Evolutionary conservation across 257 asterid genomes (phyloP).

Genomic region (Gentiana dahurica): DNA sequence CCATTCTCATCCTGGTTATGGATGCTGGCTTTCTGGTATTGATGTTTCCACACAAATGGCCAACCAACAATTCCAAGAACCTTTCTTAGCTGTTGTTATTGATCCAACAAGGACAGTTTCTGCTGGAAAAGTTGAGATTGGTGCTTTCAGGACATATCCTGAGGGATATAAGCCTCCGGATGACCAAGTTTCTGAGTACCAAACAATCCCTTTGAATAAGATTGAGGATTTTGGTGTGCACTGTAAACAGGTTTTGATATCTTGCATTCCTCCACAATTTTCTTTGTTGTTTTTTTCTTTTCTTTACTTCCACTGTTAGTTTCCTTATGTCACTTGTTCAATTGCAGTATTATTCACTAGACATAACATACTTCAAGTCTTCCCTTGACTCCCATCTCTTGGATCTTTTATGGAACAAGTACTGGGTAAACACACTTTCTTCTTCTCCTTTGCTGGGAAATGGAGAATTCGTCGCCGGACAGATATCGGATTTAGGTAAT

Average conservation of each 20-base stretch:
- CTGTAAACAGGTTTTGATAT: conserved; percentile 73
- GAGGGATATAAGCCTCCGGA: conserved; percentile 95
- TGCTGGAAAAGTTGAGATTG: conserved; percentile 97
- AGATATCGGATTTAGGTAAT: conserved; percentile 89
- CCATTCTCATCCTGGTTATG: conserved; percentile 99
- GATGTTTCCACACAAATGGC: conserved; percentile 97
- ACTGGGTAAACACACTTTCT: conserved; percentile 98
- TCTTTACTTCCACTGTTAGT: not conserved
- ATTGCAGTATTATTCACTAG: conserved; percentile 82
- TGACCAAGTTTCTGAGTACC: conserved; percentile 92
- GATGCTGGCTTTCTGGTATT: conserved; percentile 99
- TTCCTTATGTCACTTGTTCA: not conserved
- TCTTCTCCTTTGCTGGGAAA: conserved; percentile 97
- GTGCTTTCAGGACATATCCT: conserved; percentile 95
- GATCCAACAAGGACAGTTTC: conserved; percentile 98
- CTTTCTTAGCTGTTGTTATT: conserved; percentile 94
- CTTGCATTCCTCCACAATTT: not conserved
- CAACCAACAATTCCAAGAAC: conserved; percentile 93
- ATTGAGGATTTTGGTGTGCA: conserved; percentile 98
- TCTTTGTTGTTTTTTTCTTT: not conserved
- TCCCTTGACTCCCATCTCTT: conserved; percentile 83
- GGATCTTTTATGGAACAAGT: conserved; percentile 95
- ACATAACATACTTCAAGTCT: conserved; percentile 93
- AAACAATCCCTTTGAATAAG: conserved; percentile 93
- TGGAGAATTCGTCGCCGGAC: conserved; percentile 98